A percentile compares a stretch with the other conserved stretches of the same genome.
These are phyloP conservation scores for Debaryomyces fabryi DNA, from an alignment of 1,139 yeast genomes.

Conservation along the genomic window DNA sequence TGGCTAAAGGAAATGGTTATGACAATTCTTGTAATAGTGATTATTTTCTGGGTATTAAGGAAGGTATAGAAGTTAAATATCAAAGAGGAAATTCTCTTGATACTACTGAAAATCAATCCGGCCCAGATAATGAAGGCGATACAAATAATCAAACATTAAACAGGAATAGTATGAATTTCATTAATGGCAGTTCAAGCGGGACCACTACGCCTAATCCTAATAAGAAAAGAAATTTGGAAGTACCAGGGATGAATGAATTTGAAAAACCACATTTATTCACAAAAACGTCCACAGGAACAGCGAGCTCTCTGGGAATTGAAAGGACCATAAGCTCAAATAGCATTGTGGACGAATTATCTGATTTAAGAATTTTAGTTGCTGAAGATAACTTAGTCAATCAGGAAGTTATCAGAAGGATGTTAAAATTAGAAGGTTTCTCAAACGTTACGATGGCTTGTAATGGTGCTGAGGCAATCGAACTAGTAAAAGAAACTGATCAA, in stretches of 20 bases:
- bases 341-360: slow-evolving; percentile 33
- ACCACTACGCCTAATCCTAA: not conserved
- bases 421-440: slow-evolving; percentile 72
- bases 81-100: not conserved
- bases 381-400: slow-evolving; percentile 93
- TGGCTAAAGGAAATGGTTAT: not conserved
- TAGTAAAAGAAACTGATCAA: slow-evolving; percentile 54
- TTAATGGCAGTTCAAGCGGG: not conserved
- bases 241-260: slow-evolving; percentile 18
- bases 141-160: not conserved
- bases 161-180: not conserved
- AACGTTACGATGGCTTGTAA: slow-evolving; percentile 79
- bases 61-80: not conserved
- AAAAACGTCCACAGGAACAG: slow-evolving; percentile 60
- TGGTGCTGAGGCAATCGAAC: slow-evolving; percentile 84
- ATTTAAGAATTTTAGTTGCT: slow-evolving; percentile 75
- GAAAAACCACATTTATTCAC: slow-evolving; percentile 53
- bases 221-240: slow-evolving; percentile 6
- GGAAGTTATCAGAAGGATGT: slow-evolving; percentile 85
- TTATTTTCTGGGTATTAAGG: not conserved
- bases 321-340: slow-evolving; percentile 20
- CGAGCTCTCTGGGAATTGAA: slow-evolving; percentile 38
- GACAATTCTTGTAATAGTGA: not conserved
- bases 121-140: not conserved
- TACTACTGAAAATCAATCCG: not conserved